These are phyloP conservation scores for Flaveria brownii DNA, from an alignment of 129 eudicot genomes.

Conservation along the genomic window DNA sequence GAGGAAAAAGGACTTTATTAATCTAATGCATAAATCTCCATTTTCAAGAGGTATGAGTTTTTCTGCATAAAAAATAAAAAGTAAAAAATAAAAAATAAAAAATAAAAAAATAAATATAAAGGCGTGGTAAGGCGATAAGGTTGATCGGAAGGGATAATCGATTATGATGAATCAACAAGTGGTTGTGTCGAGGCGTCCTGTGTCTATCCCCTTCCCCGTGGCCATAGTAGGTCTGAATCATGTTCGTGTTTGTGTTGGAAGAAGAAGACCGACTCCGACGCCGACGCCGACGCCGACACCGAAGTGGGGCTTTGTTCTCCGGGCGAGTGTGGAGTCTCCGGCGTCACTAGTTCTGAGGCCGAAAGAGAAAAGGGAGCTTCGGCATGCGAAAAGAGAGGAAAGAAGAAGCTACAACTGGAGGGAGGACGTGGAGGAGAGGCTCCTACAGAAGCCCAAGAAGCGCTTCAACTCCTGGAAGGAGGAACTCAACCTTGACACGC, in stretches of 20 bases:
- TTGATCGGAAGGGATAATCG: no score
- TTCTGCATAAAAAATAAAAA: no score
- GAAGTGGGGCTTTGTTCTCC: neutral
- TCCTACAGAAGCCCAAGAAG: constrained; percentile 67
- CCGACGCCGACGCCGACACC: no score
- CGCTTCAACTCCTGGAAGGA: constrained; percentile 66
- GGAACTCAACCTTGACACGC: constrained; percentile 73
- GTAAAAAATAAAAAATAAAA: no score
- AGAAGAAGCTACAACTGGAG: constrained; percentile 63
- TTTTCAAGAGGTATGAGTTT: no score
- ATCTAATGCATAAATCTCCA: no score
- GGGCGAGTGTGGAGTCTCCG: neutral
- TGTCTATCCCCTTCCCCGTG: neutral
- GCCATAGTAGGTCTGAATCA: no score
- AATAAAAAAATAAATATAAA: no score
- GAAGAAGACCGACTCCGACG: no score
- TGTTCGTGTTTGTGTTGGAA: no score
- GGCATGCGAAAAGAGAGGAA: constrained; percentile 68
- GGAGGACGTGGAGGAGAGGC: constrained; percentile 76
- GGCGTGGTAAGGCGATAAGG: no score
- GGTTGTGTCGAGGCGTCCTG: constrained; percentile 59
- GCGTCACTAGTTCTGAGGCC: neutral
- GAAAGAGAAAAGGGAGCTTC: constrained; percentile 56
- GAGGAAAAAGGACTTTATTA: no score
- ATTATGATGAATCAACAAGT: constrained; percentile 16